Base-by-base conservation (phyloP, 371 early-diverging fungal species). In the Batkoa obscura region DNA sequence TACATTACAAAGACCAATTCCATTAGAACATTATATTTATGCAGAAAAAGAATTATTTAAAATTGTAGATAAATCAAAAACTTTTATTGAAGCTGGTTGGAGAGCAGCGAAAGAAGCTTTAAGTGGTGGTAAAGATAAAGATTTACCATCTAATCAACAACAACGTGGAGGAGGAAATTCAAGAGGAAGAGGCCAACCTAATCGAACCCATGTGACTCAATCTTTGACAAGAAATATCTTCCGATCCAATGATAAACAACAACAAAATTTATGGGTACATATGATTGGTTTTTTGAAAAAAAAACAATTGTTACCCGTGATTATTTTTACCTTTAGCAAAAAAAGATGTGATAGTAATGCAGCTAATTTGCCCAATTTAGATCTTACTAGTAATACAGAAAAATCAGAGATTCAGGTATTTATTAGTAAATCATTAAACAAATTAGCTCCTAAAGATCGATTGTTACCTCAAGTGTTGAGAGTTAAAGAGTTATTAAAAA, bases 281-380 rank as follows among this genome's bases (percentile, higher is more conserved):
- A 61, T 94, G 64, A 75, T 88, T 43, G 76, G 79, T 2, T 68
- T 80, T 33, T 68, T 96, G 43, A 79, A 83, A 56, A 80, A 81
- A 62, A 76, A 79, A 61, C 66, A 72, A 2, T 70, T 91, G 8
- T 72, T 94, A 9, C 99, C 99, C 6, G 87, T 86, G 1, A 94
- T 99, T 10, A 76, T 97, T 5, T 99, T 99, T 66, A 87, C 90
- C 3, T 99, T 99, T 58, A 88, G 90, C 30, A 91, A 95, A 62
- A 84, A 83, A 63, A 89, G 88, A 51, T 99, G 99, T 64, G 98
- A 99, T 64, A 86, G 87, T 64, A 91, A 86, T 63, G 95, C 96
- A 0, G 68, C 70, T 50, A 75, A 73, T 13, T 68, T 95, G 23
- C 75, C 76, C 48, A 91, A 88, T 58, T 69, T 76, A 0, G 80